phyloP scores from a whole-genome alignment of 2,329 filamentous ascomycete species.

The Claviceps sp. region DNA sequence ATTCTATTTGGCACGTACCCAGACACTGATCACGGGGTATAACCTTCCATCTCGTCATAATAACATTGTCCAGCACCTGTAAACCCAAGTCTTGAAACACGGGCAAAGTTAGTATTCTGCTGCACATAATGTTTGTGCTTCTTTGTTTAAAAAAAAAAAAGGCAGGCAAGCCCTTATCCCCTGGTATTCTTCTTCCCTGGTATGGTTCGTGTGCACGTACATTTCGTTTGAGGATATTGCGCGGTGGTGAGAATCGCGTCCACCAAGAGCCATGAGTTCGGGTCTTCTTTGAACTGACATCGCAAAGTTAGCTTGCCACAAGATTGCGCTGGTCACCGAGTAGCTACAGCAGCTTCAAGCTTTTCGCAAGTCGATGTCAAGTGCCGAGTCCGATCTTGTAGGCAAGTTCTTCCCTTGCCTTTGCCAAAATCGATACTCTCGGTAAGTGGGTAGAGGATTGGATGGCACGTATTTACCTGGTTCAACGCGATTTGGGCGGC shows the following conservation, averaged over 20 bases:
- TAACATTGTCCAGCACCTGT: constrained; percentile 95
- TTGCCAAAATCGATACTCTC: not conserved
- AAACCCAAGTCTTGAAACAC: constrained; percentile 61
- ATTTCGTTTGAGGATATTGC: constrained; percentile 92
- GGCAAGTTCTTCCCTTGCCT: not conserved
- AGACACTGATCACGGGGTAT: constrained; percentile 91
- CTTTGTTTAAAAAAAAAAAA: not conserved
- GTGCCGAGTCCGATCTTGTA: not conserved
- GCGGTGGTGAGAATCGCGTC: constrained; percentile 93
- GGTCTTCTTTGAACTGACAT: constrained; percentile 90
- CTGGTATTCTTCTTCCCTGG: not conserved
- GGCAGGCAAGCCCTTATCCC: not conserved
- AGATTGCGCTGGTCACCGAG: not conserved
- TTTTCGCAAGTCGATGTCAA: not conserved
- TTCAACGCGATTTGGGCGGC: constrained; percentile 85
- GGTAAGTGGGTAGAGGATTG: not conserved
- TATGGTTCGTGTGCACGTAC: constrained; percentile 34
- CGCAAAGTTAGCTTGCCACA: constrained; percentile 8
- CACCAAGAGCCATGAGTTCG: constrained; percentile 93
- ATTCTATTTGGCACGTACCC: constrained; percentile 35
- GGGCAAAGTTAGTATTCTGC: constrained; percentile 10
- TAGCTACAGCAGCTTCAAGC: not conserved
- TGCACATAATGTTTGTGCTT: not conserved
- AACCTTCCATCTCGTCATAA: constrained; percentile 98
- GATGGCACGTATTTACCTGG: constrained; percentile 45